Conservation (phyloP, 2,329 filamentous ascomycete species). For the Cephalotrichum gorgonifer region DNA sequence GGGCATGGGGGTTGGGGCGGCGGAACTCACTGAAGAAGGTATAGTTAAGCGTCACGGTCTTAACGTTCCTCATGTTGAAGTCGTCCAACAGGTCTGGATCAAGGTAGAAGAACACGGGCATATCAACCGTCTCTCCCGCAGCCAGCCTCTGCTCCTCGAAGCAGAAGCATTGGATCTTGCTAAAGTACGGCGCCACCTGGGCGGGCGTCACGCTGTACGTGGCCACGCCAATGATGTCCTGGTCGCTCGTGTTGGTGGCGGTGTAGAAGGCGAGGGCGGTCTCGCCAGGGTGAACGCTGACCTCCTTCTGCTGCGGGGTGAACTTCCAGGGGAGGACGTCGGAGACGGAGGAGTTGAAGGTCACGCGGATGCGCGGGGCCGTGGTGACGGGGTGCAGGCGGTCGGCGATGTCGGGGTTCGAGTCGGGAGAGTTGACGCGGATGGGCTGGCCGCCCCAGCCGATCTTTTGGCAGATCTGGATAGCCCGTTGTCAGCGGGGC, state of each 20-base stretch:
- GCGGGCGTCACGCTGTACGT: conserved; percentile 96
- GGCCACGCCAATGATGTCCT: conserved; percentile 95
- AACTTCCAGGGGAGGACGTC: conserved; percentile 98
- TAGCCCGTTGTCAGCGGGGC: not conserved
- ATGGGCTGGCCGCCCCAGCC: conserved; percentile 92
- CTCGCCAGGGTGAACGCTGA: conserved; percentile 88
- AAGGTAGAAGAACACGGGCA: conserved; percentile 99
- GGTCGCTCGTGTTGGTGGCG: conserved; percentile 78
- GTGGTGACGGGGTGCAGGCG: conserved; percentile 72
- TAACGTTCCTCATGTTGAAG: conserved; percentile 83
- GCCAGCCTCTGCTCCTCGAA: conserved; percentile 95
- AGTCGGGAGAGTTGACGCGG: conserved; percentile 55
- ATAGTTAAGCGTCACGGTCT: conserved; percentile 92
- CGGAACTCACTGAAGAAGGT: conserved; percentile 89
- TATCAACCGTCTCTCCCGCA: conserved; percentile 93
- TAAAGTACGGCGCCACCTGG: conserved; percentile 94
- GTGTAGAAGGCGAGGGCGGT: conserved; percentile 97
- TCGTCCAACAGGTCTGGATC: conserved; percentile 92
- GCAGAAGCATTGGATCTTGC: conserved; percentile 99
- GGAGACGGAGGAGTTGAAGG: conserved; percentile 91
- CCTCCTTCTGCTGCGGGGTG: conserved; percentile 89
- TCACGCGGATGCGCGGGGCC: conserved; percentile 82
- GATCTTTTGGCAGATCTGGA: conserved; percentile 69
- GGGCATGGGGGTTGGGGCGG: not conserved
- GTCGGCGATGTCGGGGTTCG: conserved; percentile 55